Conservation (phyloP, 2,329 filamentous ascomycete genomes). For the Microcyclospora tardicrescens region DNA sequence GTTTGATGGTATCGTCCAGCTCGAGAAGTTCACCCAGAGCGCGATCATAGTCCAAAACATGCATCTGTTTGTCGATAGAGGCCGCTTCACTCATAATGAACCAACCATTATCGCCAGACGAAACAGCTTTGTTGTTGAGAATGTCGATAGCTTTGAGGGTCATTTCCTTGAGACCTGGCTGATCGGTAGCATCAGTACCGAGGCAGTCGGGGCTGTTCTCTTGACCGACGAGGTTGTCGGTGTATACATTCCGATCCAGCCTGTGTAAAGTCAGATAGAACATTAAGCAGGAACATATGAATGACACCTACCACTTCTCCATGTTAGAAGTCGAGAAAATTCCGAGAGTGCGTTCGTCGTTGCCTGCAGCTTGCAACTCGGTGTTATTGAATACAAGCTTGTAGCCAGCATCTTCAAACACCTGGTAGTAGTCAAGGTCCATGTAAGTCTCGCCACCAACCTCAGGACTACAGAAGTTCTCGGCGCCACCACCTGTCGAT, state of each 20-base stretch:
- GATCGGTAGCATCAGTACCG: slow-evolving; percentile 52
- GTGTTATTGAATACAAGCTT: slow-evolving; percentile 63
- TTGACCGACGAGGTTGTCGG: slow-evolving; percentile 51
- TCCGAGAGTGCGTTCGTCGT: slow-evolving; percentile 54
- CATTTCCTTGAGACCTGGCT: slow-evolving; percentile 81
- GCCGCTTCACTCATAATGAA: slow-evolving; percentile 82
- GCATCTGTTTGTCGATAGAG: slow-evolving; percentile 84
- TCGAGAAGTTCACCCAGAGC: slow-evolving; percentile 75
- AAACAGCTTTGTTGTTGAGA: slow-evolving; percentile 49
- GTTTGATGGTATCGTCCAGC: slow-evolving; percentile 69
- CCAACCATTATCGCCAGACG: slow-evolving; percentile 50
- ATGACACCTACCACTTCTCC: slow-evolving; percentile 50
- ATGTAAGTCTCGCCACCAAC: slow-evolving; percentile 51
- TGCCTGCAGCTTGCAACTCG: slow-evolving; percentile 45
- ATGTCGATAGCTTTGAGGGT: slow-evolving; percentile 76
- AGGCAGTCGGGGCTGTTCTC: slow-evolving; percentile 58
- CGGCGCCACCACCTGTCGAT: slow-evolving; percentile 49
- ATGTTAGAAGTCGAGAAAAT: slow-evolving; percentile 65
- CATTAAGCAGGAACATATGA: not conserved
- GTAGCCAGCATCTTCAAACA: slow-evolving; percentile 62
- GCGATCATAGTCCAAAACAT: slow-evolving; percentile 71
- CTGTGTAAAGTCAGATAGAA: not conserved
- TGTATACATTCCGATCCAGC: slow-evolving; percentile 72
- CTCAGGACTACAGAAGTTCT: slow-evolving; percentile 52
- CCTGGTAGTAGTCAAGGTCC: slow-evolving; percentile 57